Evolutionary conservation across 768 basidiomycete species (phyloP).

Genomic region (Tylopilus subfusipes): DNA sequence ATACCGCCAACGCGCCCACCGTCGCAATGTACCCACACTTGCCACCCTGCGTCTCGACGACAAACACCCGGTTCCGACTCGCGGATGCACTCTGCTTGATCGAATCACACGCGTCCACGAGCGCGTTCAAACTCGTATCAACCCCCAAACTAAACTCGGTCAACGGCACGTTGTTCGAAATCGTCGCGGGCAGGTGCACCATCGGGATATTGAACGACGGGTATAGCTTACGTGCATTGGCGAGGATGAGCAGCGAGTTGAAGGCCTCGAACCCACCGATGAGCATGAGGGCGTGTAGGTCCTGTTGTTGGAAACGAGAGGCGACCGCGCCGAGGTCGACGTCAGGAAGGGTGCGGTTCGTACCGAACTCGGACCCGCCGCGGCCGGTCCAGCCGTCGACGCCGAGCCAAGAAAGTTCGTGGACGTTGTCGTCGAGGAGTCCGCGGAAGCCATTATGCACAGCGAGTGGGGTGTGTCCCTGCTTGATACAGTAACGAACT

Average conservation of each 20-base stretch:
- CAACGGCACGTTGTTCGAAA: slow-evolving; percentile 97
- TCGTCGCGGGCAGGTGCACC: slow-evolving; percentile 92
- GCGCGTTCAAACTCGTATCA: slow-evolving; percentile 96
- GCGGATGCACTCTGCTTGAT: slow-evolving; percentile 99
- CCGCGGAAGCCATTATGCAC: slow-evolving; percentile 97
- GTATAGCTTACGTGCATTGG: slow-evolving; percentile 77
- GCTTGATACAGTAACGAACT: slow-evolving; percentile 86
- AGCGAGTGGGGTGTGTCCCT: slow-evolving; percentile 90
- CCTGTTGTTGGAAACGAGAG: slow-evolving; percentile 84
- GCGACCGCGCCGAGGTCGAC: slow-evolving; percentile 86
- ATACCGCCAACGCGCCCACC: slow-evolving; percentile 90
- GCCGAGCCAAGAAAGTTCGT: slow-evolving; percentile 89
- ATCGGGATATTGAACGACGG: slow-evolving; percentile 95
- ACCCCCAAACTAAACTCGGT: slow-evolving; percentile 95
- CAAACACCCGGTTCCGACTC: slow-evolving; percentile 92
- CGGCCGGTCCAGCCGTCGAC: slow-evolving; percentile 96
- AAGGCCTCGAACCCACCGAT: slow-evolving; percentile 98
- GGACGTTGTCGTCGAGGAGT: slow-evolving; percentile 82
- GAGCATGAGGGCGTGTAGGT: slow-evolving; percentile 75
- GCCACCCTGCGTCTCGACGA: slow-evolving; percentile 97
- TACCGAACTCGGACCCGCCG: slow-evolving; percentile 96
- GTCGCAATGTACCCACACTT: slow-evolving; percentile 95
- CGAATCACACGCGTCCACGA: slow-evolving; percentile 96
- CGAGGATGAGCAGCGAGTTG: slow-evolving; percentile 70
- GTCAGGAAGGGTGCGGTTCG: slow-evolving; percentile 86